phyloP scores from a whole-genome alignment of 331 rosid genomes.

The Ulmus americana region DNA sequence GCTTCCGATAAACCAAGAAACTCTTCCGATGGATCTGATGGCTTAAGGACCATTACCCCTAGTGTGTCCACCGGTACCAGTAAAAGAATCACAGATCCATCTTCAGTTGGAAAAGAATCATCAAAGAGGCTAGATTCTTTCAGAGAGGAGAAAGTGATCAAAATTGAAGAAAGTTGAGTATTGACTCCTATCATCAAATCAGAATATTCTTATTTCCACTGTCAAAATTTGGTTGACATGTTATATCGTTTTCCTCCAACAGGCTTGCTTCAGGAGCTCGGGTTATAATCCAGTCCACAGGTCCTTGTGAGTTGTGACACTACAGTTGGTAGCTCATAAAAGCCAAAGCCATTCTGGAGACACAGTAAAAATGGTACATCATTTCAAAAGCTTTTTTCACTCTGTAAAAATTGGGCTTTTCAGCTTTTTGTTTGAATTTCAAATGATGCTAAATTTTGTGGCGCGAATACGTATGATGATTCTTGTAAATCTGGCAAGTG shows the following conservation, averaged over 20 bases:
- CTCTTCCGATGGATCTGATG: conserved; percentile 47
- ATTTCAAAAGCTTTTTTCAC: conserved; percentile 3
- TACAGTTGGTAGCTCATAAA: conserved; percentile 43
- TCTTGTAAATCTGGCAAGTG: conserved; percentile 30
- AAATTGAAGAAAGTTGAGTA: conserved; percentile 94
- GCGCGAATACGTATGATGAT: conserved; percentile 27
- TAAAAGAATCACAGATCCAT: conserved; percentile 60
- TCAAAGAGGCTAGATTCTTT: conserved; percentile 59
- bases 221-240: conserved; percentile 28
- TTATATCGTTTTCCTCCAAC: conserved; percentile 30
- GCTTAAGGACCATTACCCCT: conserved; percentile 36
- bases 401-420: conserved; percentile 19
- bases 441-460: conserved; percentile 34
- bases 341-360: neutral
- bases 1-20: conserved; percentile 61
- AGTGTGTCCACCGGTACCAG: conserved; percentile 48
- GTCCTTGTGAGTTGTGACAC: conserved; percentile 26
- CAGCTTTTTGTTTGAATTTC: conserved; percentile 37
- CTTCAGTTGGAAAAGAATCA: conserved; percentile 26
- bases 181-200: conserved; percentile 23
- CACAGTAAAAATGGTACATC: neutral
- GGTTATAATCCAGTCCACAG: conserved; percentile 73
- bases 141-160: conserved; percentile 63
- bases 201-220: conserved; percentile 7
- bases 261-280: conserved; percentile 99